Percentiles rank a stretch among this genome's conserved stretches.
These are phyloP conservation scores for Luzula sylvatica DNA, from an alignment of 176 grass and related monocot species.

Conservation along the genomic window DNA sequence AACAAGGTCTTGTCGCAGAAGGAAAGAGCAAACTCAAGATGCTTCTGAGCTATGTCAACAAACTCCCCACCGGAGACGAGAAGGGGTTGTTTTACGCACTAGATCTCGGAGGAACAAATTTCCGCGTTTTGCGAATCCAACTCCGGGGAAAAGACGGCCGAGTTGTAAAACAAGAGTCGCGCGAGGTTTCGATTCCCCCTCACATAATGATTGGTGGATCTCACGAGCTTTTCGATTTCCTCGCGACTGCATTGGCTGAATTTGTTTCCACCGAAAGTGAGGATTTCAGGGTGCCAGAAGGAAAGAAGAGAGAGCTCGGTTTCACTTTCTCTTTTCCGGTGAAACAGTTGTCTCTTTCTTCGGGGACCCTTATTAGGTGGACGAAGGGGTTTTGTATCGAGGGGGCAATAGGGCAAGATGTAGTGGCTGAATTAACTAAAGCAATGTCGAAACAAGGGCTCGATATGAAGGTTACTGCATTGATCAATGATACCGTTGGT, in stretches of 20 bases:
- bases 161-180: slow-evolving; percentile 52
- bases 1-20: slow-evolving; percentile 48
- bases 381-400: slow-evolving; percentile 75
- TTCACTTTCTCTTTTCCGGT: slow-evolving; percentile 94
- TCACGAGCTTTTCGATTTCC: slow-evolving; percentile 83
- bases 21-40: slow-evolving; percentile 57
- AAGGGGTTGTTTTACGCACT: slow-evolving; percentile 70
- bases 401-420: slow-evolving; percentile 52
- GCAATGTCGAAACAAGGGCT: slow-evolving; percentile 49
- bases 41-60: slow-evolving; percentile 79
- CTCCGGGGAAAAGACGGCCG: slow-evolving; percentile 51
- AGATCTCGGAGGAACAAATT: slow-evolving; percentile 86
- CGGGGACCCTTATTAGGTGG: slow-evolving; percentile 85
- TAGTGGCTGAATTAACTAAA: slow-evolving; percentile 55
- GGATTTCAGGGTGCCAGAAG: slow-evolving; percentile 50
- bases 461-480: slow-evolving; percentile 59
- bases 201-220: slow-evolving; percentile 55
- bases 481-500: slow-evolving; percentile 29
- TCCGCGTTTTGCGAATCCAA: slow-evolving; percentile 56
- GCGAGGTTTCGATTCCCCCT: slow-evolving; percentile 57
- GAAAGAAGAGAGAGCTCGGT: slow-evolving; percentile 58
- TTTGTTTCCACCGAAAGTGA: slow-evolving; percentile 63
- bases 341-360: slow-evolving; percentile 57
- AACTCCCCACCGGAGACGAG: slow-evolving; percentile 56
- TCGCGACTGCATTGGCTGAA: slow-evolving; percentile 50